These are phyloP conservation scores for Gardenia jasminoides DNA, from an alignment of 257 asterid genomes.

Conservation along the genomic window DNA sequence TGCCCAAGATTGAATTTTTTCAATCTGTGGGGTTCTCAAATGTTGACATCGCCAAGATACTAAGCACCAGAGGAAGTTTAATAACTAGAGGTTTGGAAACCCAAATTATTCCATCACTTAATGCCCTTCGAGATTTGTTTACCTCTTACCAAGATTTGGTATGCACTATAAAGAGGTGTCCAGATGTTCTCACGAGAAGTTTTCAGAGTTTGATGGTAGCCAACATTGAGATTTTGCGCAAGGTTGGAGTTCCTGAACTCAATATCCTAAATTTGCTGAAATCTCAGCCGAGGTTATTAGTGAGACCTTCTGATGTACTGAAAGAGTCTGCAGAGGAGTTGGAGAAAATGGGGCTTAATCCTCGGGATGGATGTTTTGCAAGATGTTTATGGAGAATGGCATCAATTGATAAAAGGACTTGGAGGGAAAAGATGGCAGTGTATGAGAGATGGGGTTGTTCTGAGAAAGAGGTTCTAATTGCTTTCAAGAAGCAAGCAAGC, in stretches of 20 bases:
- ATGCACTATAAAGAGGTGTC: not conserved
- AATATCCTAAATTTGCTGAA: conserved; percentile 2
- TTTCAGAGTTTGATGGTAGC: not conserved
- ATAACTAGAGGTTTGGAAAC: conserved; percentile 15
- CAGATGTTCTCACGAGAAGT: not conserved
- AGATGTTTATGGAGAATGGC: conserved; percentile 17
- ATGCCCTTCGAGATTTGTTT: conserved; percentile 11
- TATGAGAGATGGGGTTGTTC: conserved; percentile 31
- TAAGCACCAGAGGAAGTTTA: conserved; percentile 7
- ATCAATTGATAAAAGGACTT: conserved; percentile 3
- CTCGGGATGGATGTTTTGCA: conserved; percentile 11
- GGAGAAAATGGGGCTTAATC: conserved; percentile 29
- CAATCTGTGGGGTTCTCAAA: conserved; percentile 21
- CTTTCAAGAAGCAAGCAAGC: conserved; percentile 15
- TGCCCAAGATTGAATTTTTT: conserved; percentile 31
- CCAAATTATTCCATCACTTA: conserved; percentile 15
- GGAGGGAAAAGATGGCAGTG: conserved; percentile 11
- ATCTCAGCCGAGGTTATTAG: not conserved
- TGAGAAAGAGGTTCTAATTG: conserved; percentile 16
- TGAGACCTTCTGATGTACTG: not conserved
- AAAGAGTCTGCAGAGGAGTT: conserved; percentile 12
- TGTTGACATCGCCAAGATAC: not conserved
- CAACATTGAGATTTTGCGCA: conserved; percentile 20
- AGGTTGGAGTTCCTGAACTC: conserved; percentile 16
- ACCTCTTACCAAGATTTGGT: not conserved